A percentile compares a stretch with the other conserved stretches of the same genome.
phyloP scores from a whole-genome alignment of 176 grass and related monocot species.

The Ensete glaucum region DNA sequence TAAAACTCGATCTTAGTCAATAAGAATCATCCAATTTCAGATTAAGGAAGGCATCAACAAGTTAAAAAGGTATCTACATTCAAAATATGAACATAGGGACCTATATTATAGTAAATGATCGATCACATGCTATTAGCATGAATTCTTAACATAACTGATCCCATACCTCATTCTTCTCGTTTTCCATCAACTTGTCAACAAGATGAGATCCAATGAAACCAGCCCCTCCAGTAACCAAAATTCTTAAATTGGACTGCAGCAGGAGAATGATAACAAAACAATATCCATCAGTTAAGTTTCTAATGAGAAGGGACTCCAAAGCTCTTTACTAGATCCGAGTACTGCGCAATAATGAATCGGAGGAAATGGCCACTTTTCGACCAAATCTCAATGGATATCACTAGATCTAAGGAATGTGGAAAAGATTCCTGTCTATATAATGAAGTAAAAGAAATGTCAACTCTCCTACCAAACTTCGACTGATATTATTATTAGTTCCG shows the following conservation, averaged over 20 bases:
- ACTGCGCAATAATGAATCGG: neutral
- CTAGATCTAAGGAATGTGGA: neutral
- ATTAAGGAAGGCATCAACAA: neutral
- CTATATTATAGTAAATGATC: no score
- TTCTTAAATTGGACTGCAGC: constrained; percentile 77
- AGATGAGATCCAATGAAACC: constrained; percentile 99
- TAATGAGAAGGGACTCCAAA: constrained; percentile 1
- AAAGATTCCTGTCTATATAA: neutral
- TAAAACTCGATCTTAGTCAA: neutral
- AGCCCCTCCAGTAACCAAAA: constrained; percentile 93
- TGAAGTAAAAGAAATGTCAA: neutral
- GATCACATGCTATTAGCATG: no score
- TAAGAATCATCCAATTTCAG: neutral
- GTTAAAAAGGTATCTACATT: neutral
- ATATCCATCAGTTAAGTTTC: neutral
- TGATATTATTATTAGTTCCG: no score
- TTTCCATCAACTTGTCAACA: constrained; percentile 99
- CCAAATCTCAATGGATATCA: neutral
- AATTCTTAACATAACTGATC: neutral
- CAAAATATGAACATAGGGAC: neutral
- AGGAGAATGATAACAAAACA: neutral
- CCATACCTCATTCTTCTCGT: constrained; percentile 97
- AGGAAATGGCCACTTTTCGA: neutral
- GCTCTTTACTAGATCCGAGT: neutral
- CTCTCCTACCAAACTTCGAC: neutral